phyloP scores from a whole-genome alignment of 345 rosid genomes.

The Anastatica hierochuntica region DNA sequence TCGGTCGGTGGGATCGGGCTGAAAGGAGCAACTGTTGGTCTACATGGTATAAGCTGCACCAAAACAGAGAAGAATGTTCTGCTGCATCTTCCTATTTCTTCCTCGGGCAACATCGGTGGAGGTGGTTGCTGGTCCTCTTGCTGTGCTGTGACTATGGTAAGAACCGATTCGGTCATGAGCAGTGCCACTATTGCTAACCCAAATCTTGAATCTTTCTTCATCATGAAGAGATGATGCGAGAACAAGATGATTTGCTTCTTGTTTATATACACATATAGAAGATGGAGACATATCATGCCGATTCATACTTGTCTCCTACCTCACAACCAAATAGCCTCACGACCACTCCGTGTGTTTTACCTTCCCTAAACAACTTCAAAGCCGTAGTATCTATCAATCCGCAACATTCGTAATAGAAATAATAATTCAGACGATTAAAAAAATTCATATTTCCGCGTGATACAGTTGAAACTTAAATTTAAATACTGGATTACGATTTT shows the following conservation, averaged over 20 bases:
- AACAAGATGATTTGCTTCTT: slow-evolving; percentile 1
- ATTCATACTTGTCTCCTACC: slow-evolving; percentile 22
- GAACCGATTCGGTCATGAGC: slow-evolving; percentile 4
- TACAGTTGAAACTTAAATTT: too few species aligned
- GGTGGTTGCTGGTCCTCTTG: slow-evolving; percentile 22
- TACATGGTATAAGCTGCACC: slow-evolving; percentile 82
- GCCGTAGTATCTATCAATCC: too few species aligned
- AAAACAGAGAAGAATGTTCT: slow-evolving; percentile 74
- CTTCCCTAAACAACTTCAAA: too few species aligned
- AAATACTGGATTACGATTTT: too few species aligned
- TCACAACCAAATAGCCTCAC: slow-evolving; percentile 11
- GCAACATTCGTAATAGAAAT: too few species aligned
- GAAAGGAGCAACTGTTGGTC: slow-evolving; percentile 74
- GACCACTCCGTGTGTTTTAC: slow-evolving; percentile 10
- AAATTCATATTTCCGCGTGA: too few species aligned
- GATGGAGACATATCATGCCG: slow-evolving; percentile 10
- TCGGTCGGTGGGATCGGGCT: slow-evolving; percentile 73
- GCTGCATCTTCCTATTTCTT: slow-evolving; percentile 35
- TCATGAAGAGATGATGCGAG: not conserved
- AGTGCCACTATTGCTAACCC: not conserved
- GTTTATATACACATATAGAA: too few species aligned
- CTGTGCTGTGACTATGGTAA: slow-evolving; percentile 21
- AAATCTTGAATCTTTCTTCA: slow-evolving; percentile 5
- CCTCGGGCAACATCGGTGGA: slow-evolving; percentile 24
- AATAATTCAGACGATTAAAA: too few species aligned